These are phyloP conservation scores for Ilyonectria robusta DNA, from an alignment of 2,329 filamentous ascomycete species.

Conservation along the genomic window DNA sequence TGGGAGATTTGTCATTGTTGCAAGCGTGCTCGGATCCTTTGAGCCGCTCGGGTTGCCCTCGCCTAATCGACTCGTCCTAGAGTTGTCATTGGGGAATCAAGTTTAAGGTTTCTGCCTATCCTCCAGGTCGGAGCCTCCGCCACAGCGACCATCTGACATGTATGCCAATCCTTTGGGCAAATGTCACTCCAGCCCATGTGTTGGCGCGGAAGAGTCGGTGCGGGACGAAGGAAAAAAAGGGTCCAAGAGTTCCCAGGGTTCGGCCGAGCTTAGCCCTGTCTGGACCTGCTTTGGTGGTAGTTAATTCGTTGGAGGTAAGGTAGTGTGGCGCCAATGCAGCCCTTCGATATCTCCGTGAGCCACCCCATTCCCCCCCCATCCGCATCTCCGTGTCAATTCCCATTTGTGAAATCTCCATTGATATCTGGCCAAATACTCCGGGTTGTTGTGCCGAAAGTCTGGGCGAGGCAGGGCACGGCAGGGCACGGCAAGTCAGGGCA, in stretches of 20 bases:
- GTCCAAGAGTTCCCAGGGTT: neutral
- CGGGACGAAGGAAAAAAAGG: constrained; percentile 26
- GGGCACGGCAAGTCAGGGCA: neutral
- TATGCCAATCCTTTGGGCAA: neutral
- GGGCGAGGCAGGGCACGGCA: neutral
- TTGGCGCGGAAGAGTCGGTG: constrained; percentile 11
- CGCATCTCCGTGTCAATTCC: neutral
- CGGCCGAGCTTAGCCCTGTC: neutral
- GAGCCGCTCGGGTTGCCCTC: neutral
- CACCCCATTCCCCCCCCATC: neutral
- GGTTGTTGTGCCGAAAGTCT: too few relatives aligned
- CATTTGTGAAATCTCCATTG: neutral
- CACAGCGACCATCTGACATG: neutral
- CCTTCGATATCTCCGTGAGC: neutral
- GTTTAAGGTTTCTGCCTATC: constrained; percentile 25
- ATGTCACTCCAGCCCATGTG: constrained; percentile 8
- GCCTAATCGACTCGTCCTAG: neutral
- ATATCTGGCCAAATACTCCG: too few relatives aligned
- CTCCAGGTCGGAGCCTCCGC: constrained; percentile 6
- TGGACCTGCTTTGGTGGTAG: neutral
- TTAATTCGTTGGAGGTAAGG: neutral
- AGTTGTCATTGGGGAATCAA: constrained; percentile 11
- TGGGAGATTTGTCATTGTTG: too few relatives aligned
- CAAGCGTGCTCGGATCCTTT: neutral
- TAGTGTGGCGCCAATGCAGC: neutral